These are phyloP conservation scores for Podila horticola DNA, from an alignment of 192 early-diverging fungal genomes.

Conservation along the genomic window DNA sequence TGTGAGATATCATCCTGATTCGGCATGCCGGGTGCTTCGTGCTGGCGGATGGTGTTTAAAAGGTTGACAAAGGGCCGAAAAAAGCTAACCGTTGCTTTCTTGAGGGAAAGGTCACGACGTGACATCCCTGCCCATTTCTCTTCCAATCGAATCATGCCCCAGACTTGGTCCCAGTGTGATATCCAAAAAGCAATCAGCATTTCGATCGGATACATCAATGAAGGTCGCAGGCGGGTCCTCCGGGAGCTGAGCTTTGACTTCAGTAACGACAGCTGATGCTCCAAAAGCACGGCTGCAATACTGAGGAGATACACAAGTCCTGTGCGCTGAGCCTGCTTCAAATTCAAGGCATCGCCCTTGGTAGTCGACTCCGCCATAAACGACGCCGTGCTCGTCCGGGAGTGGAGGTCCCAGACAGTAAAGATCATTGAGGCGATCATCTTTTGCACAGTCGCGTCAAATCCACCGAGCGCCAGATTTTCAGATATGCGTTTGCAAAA, in stretches of 20 bases:
- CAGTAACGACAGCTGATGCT: constrained; percentile 19
- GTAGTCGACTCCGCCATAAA: constrained; percentile 24
- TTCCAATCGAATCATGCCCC: constrained; percentile 49
- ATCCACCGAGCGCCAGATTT: constrained; percentile 8
- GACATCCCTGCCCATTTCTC: constrained; percentile 35
- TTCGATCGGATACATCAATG: constrained; percentile 20
- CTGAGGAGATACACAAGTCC: constrained; percentile 35
- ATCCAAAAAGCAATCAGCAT: constrained; percentile 40
- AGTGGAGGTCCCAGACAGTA: constrained; percentile 55
- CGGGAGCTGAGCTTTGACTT: neutral
- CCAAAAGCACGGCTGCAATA: constrained; percentile 10
- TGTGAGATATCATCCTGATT: constrained; percentile 17
- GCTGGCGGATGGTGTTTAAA: constrained; percentile 11
- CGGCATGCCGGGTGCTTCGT: neutral
- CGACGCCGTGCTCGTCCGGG: constrained; percentile 23
- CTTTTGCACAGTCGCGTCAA: constrained; percentile 9
- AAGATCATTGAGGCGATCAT: constrained; percentile 52
- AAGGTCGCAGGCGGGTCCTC: neutral
- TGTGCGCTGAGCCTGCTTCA: constrained; percentile 40
- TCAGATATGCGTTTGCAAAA: constrained; percentile 36
- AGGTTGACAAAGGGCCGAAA: constrained; percentile 36
- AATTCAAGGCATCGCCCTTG: constrained; percentile 22
- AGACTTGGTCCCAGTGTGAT: constrained; percentile 48
- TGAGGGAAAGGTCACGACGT: constrained; percentile 18
- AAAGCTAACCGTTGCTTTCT: constrained; percentile 26